Base-by-base conservation (phyloP, 2,329 filamentous ascomycete species). In the Xylaria multiplex region DNA sequence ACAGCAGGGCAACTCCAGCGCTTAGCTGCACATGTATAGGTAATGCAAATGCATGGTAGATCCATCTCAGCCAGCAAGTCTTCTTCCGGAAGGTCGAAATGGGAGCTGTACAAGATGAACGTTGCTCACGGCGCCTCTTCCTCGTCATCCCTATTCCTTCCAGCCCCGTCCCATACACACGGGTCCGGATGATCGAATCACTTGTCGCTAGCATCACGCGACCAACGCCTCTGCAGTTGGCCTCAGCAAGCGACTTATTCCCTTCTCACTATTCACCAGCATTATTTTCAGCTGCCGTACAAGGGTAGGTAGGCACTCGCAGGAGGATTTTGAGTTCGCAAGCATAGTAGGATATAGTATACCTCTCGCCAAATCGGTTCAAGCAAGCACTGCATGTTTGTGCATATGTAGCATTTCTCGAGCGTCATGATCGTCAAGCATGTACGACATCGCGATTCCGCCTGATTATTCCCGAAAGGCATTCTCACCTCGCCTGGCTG, bases 161-260 rank as follows among this genome's bases (percentile, higher is more conserved):
- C 56, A 68, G 63, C 63, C 66, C 55, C 56, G 59, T 66, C 48
- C 66, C 64, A 42, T 37, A 13, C 59, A 35, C 56, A 64, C 66
- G 59, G 66, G 64, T 66, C 64, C 48, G 61, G 46, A 63, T 56
- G 62, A 62, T 65, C 5, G 43, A 58, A 53, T 59, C 54, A 42
- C 64, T 56, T 67, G 61, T 60, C 46, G 52, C 43, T 64, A 35
- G 46, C 49, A 67, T 68, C 62, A 62, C 62, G 49, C 58, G 62
- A 57, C 53, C 59, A 40, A 24, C 42, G 55, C 45, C 59, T 55
- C 63, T 40, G 60, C 53, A 52, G 30, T 49, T 49, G 37, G 13
- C 35, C 49, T 46, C 19, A 37, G 54, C 54, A 59, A 58, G 14
- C 37, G 37, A 13, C 37, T 13, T 40, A 40, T 40, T 40, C 11